Evolutionary conservation across 768 basidiomycete species (phyloP), one percentile per base, ranked within the genome.

Genomic region (Wakefieldia striispora): DNA sequence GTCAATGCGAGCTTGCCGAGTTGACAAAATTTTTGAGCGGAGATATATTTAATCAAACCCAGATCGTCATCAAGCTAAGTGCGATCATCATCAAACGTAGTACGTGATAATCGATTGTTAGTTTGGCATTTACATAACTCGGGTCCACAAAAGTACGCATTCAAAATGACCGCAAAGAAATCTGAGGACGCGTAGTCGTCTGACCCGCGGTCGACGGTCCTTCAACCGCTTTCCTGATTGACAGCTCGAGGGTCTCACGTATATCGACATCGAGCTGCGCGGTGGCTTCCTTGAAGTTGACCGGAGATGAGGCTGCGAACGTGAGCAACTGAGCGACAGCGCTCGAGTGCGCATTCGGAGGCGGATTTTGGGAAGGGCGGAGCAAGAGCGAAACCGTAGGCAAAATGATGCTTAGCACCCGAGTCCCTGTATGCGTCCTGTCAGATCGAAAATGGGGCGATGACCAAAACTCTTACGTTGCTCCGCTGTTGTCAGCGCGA

Each of bases 231-330:
- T 84, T 83, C 53, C 94, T 78, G 43, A 97, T 80, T 1, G 88
- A 85, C 38, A 77, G 75, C 65, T 97, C 95, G 44, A 97, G 65
- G 20, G 78, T 68, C 41, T 84, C 82, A 39, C 83, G 72, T 6
- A 75, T 75, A 0, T 74, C 65, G 7, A 73, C 63, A 24, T 86
- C 83, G 19, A 97, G 74, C 41, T 78, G 82, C 9, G 72, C 76
- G 3, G 89, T 86, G 1, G 88, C 91, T 39, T 92, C 90, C 64
- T 90, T 92, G 79, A 97, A 97, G 12, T 86, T 79, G 4, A 71
- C 63, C 0, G 95, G 88, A 3, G 84, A 80, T 0, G 77, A 69
- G 1, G 86, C 77, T 0, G 93, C 93, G 49, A 90, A 84, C 2
- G 75, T 68, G 24, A 97, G 68, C 1, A 97, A 66, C 43, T 91